These are phyloP conservation scores for Syzygium malaccense DNA, from an alignment of 441 rosid species.

Conservation along the genomic window DNA sequence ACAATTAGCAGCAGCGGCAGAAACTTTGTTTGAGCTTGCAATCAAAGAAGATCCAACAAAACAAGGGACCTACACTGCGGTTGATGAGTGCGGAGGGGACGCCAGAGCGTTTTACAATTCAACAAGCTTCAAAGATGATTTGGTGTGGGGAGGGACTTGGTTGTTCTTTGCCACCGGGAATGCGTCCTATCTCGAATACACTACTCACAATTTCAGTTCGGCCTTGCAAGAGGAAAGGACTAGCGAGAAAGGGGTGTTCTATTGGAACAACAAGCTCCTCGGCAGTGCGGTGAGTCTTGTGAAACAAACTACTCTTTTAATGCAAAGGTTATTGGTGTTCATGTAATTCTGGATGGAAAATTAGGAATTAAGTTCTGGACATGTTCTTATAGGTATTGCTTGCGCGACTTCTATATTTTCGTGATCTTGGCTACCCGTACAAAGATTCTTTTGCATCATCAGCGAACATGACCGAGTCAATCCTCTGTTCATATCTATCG, in stretches of 20 bases:
- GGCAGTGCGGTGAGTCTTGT: constrained; percentile 29
- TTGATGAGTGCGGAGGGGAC: constrained; percentile 35
- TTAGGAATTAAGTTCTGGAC: background rate
- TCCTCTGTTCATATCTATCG: constrained; percentile 43
- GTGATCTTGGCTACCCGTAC: constrained; percentile 36
- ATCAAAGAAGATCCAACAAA: constrained; percentile 11
- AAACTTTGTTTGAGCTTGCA: constrained; percentile 24
- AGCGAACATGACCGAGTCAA: constrained; percentile 16
- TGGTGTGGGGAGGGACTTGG: constrained; percentile 63
- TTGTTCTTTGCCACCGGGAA: constrained; percentile 49
- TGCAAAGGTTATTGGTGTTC: background rate
- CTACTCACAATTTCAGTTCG: constrained; percentile 19
- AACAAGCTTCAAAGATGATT: constrained; percentile 40
- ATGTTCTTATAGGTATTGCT: constrained; percentile 32
- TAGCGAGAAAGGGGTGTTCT: constrained; percentile 36
- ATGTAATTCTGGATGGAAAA: background rate
- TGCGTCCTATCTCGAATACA: constrained; percentile 33
- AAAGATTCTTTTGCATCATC: constrained; percentile 25
- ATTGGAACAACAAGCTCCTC: constrained; percentile 55
- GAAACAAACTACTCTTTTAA: background rate
- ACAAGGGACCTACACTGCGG: constrained; percentile 25
- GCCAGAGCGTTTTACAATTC: constrained; percentile 39
- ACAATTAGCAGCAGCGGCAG: constrained; percentile 19
- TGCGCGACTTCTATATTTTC: constrained; percentile 38
- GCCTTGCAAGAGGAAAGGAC: constrained; percentile 32